A percentile compares a stretch with the other conserved stretches of the same genome.
phyloP scores from a whole-genome alignment of 2,329 filamentous ascomycete species.

The Cryphonectria parasitica region DNA sequence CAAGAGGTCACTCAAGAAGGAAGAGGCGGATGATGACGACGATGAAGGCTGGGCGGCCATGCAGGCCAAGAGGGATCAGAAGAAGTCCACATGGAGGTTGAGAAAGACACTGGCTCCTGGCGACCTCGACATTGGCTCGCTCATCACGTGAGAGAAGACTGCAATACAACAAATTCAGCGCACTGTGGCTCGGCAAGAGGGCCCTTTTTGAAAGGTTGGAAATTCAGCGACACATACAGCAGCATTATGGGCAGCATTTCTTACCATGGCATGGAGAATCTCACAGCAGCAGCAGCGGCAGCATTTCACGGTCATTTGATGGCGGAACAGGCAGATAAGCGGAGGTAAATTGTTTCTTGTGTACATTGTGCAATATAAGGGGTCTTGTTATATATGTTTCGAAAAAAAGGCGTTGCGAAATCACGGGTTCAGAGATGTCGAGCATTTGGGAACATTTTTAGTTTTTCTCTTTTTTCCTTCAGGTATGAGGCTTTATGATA shows the following conservation, averaged over 20 bases:
- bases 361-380: slow-evolving; percentile 18
- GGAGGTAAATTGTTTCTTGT: slow-evolving; percentile 24
- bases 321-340: slow-evolving; percentile 10
- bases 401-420: slow-evolving; percentile 22
- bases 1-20: slow-evolving; percentile 45
- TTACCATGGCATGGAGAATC: slow-evolving; percentile 22
- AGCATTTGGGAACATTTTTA: slow-evolving; percentile 12
- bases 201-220: not conserved
- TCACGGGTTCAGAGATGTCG: slow-evolving; percentile 20
- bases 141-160: slow-evolving; percentile 27
- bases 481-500: slow-evolving; percentile 29
- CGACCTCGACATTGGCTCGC: slow-evolving; percentile 45
- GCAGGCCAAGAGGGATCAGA: slow-evolving; percentile 71
- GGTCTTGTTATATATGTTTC: slow-evolving; percentile 4
- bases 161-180: not conserved
- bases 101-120: slow-evolving; percentile 57
- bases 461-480: not conserved
- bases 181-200: not conserved
- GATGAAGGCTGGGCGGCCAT: slow-evolving; percentile 73
- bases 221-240: slow-evolving; percentile 13
- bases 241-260: slow-evolving; percentile 16
- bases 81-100: slow-evolving; percentile 66
- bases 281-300: slow-evolving; percentile 6
- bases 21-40: slow-evolving; percentile 62
- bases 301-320: slow-evolving; percentile 26